These are phyloP conservation scores for Quercus wislizeni DNA, from an alignment of 306 rosid genomes.

Conservation along the genomic window DNA sequence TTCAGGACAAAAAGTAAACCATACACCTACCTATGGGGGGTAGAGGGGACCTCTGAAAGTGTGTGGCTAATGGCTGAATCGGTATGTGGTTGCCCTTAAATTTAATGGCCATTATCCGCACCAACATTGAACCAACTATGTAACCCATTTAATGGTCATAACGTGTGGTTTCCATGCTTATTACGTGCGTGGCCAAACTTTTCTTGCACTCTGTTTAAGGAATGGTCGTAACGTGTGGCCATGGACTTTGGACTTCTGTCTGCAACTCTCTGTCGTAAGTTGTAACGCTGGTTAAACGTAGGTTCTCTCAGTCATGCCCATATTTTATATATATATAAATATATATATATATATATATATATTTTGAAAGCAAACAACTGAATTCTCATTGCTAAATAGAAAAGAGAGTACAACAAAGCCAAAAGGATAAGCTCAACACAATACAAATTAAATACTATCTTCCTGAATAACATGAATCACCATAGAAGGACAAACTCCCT, in stretches of 20 bases:
- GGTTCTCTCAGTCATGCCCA: too few relatives aligned
- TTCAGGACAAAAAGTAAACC: constrained; percentile 15
- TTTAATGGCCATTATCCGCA: neutral
- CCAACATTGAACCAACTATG: neutral
- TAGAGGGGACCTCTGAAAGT: neutral
- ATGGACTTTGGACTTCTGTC: neutral
- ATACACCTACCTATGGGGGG: neutral
- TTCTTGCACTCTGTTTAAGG: neutral
- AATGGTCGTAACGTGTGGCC: neutral
- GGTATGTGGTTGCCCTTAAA: neutral
- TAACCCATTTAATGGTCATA: neutral
- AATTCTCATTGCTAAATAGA: too few relatives aligned
- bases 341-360: too few relatives aligned
- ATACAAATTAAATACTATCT: too few relatives aligned
- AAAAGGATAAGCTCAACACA: too few relatives aligned
- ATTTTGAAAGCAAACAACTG: too few relatives aligned
- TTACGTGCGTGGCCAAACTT: neutral
- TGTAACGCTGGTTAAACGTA: neutral
- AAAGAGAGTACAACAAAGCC: too few relatives aligned
- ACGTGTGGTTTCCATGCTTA: neutral
- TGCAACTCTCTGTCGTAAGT: neutral
- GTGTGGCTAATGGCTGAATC: neutral
- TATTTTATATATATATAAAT: too few relatives aligned
- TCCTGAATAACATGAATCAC: too few relatives aligned
- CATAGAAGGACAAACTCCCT: too few relatives aligned